Conservation (phyloP, 1,284 basidiomycete genomes). For the Boletus mariae region DNA sequence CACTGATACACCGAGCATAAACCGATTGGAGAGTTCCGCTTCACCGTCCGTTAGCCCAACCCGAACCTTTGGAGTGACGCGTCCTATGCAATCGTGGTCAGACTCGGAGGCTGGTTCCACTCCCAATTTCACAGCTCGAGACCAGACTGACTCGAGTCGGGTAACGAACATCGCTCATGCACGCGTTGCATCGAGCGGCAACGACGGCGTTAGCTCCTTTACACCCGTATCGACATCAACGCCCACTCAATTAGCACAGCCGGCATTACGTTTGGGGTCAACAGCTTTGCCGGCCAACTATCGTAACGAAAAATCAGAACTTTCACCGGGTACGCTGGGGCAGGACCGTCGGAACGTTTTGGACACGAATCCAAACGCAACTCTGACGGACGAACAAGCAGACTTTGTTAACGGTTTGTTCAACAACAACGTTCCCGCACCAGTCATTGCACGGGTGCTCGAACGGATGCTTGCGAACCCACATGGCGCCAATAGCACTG, state of each 20-base stretch:
- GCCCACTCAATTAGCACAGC: background rate
- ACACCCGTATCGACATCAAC: too few relatives aligned
- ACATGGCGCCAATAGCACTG: background rate
- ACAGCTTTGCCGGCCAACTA: background rate
- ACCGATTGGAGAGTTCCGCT: conserved; percentile 7
- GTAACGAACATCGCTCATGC: background rate
- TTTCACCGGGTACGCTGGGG: background rate
- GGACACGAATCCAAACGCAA: background rate
- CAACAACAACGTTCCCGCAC: background rate
- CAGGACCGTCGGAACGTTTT: background rate
- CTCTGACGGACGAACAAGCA: too few relatives aligned
- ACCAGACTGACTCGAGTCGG: background rate
- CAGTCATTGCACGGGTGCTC: background rate
- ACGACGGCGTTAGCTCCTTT: background rate
- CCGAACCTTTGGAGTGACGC: too few relatives aligned
- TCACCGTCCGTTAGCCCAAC: background rate
- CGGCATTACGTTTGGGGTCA: background rate
- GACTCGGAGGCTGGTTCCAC: background rate
- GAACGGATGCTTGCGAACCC: background rate
- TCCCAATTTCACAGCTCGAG: background rate
- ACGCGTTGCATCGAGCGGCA: background rate
- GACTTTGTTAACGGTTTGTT: background rate
- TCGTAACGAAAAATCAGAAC: background rate
- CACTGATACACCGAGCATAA: background rate
- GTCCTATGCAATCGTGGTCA: too few relatives aligned